phyloP scores from a whole-genome alignment of 768 basidiomycete species.

The Phylloporus sp. region DNA sequence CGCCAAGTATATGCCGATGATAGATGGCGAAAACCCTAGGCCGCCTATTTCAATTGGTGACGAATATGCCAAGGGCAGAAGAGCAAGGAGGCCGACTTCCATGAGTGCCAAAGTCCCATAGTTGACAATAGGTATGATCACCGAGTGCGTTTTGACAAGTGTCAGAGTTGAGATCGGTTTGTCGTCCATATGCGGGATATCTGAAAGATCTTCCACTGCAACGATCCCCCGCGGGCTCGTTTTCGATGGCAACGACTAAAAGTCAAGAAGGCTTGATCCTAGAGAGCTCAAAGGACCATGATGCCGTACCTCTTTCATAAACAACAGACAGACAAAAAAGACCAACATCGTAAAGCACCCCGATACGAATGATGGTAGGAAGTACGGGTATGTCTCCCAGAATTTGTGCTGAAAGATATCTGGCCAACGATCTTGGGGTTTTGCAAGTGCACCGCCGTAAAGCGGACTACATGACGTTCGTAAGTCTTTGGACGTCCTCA shows the following conservation, averaged over 20 bases:
- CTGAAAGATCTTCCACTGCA: background rate
- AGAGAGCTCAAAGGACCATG: background rate
- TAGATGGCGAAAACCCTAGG: conserved; percentile 36
- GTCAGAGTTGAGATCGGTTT: conserved; percentile 30
- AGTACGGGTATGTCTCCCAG: conserved; percentile 37
- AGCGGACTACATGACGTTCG: conserved; percentile 41
- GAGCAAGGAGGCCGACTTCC: conserved; percentile 36
- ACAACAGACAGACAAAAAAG: conserved; percentile 16
- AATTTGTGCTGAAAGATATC: conserved; percentile 39
- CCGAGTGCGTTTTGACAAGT: conserved; percentile 24
- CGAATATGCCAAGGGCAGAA: conserved; percentile 44
- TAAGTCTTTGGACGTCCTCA: background rate
- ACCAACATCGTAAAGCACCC: conserved; percentile 11
- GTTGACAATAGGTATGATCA: conserved; percentile 41
- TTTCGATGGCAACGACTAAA: conserved; percentile 27
- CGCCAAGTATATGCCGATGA: conserved; percentile 39
- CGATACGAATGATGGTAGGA: conserved; percentile 31
- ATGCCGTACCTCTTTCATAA: conserved; percentile 31
- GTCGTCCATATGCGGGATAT: background rate
- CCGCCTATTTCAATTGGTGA: conserved; percentile 42
- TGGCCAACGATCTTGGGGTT: conserved; percentile 55
- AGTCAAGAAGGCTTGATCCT: background rate
- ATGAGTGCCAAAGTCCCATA: conserved; percentile 40
- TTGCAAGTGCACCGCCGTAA: conserved; percentile 53
- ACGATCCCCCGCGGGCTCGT: background rate